These are phyloP conservation scores for Mycosphaerella arachidis DNA, from an alignment of 2,329 filamentous ascomycete genomes.

Conservation along the genomic window DNA sequence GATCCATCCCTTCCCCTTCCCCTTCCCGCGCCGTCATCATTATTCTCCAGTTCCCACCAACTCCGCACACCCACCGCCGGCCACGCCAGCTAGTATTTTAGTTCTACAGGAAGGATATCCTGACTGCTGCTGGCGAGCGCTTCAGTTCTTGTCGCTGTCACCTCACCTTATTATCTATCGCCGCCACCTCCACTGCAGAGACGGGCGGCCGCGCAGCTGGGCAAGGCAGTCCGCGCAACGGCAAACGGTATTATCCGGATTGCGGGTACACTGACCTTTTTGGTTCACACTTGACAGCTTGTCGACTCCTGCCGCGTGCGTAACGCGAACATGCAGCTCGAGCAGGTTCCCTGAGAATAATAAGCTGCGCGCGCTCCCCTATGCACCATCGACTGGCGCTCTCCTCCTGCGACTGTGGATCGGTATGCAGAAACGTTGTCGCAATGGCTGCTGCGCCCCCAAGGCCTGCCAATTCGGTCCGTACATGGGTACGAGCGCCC, in stretches of 20 bases:
- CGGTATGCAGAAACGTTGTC: conserved; percentile 1
- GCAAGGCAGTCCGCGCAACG: not conserved
- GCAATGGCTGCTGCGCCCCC: not conserved
- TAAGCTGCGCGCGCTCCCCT: not conserved
- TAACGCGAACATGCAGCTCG: not conserved
- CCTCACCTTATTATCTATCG: not conserved
- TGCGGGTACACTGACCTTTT: not conserved
- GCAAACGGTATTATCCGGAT: not conserved
- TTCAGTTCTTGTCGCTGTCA: not conserved
- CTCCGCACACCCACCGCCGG: not conserved
- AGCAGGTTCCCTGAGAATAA: no score
- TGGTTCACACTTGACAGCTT: not conserved
- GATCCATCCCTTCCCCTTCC: not conserved
- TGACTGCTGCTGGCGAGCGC: not conserved
- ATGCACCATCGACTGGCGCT: not conserved
- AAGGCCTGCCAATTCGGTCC: not conserved
- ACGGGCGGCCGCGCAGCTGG: not conserved
- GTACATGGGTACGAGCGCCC: not conserved
- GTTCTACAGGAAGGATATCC: no score
- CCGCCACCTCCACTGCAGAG: not conserved
- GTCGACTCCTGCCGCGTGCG: not conserved
- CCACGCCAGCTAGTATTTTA: no score
- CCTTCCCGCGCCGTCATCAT: not conserved
- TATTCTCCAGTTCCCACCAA: not conserved
- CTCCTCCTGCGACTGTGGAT: not conserved